These are phyloP conservation scores for Chlamydomonas asymmetrica DNA, from an alignment of 139 green algal genomes.

Conservation along the genomic window DNA sequence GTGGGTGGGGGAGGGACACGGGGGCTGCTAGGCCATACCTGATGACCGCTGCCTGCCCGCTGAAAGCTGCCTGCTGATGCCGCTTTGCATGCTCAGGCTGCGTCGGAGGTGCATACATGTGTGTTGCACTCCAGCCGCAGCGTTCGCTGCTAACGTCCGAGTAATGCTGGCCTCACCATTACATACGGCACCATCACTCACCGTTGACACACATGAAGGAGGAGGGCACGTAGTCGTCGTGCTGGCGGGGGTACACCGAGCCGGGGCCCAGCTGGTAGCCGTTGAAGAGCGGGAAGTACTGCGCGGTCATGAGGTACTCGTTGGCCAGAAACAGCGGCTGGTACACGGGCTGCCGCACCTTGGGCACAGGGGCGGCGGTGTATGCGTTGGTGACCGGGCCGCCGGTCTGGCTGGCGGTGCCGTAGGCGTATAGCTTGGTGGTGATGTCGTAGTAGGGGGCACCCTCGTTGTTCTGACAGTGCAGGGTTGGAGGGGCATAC, in stretches of 20 bases:
- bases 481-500: too few species aligned
- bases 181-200: background rate
- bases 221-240: background rate
- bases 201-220: background rate
- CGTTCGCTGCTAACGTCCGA: background rate
- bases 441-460: slow-evolving; percentile 9
- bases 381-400: background rate
- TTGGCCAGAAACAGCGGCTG: too few species aligned
- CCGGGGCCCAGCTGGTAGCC: background rate
- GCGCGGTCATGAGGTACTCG: too few species aligned
- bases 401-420: background rate
- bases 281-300: too few species aligned
- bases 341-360: too few species aligned
- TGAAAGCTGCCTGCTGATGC: background rate
- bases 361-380: too few species aligned
- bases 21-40: background rate
- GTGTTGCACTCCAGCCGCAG: too few species aligned
- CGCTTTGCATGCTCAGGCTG: too few species aligned
- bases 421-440: background rate
- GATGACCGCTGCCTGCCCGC: background rate
- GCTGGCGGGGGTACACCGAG: slow-evolving; percentile 4
- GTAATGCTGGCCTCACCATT: background rate
- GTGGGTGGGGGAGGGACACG: too few species aligned
- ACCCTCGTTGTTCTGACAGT: slow-evolving; percentile 5
- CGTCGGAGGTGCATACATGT: too few species aligned